A percentile compares a stretch with the other conserved stretches of the same genome.
Conservation (phyloP, 2,329 filamentous ascomycete species). For the Fusarium coicis region DNA sequence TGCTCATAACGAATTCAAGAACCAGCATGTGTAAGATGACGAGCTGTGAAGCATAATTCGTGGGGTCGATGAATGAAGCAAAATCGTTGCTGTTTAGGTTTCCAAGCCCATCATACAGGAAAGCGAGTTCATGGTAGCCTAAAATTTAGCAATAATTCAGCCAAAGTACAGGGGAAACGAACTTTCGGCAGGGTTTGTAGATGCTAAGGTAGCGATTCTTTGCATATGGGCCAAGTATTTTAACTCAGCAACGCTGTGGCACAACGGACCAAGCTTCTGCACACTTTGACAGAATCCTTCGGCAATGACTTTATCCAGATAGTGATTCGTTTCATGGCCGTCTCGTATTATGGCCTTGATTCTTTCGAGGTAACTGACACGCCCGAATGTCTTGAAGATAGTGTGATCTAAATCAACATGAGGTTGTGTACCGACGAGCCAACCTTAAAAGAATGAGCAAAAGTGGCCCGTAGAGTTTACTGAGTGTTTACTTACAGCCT, state of each 20-base stretch:
- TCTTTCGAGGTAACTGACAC: conserved; percentile 44
- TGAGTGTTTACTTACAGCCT: conserved; percentile 47
- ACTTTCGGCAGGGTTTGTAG: conserved; percentile 46
- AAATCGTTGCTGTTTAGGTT: conserved; percentile 47
- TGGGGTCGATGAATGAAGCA: conserved; percentile 44
- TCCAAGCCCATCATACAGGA: conserved; percentile 45
- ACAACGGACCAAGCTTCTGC: conserved; percentile 45
- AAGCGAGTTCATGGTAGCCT: conserved; percentile 44
- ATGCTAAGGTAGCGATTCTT: conserved; percentile 41
- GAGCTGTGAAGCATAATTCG: conserved; percentile 48
- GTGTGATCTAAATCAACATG: conserved; percentile 33
- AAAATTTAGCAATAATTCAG: neutral
- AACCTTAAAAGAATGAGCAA: conserved; percentile 30
- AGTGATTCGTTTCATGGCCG: conserved; percentile 4
- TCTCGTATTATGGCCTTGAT: conserved; percentile 38
- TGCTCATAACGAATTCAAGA: conserved; percentile 46
- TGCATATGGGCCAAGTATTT: conserved; percentile 47
- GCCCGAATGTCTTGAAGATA: conserved; percentile 42
- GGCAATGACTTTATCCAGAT: conserved; percentile 34
- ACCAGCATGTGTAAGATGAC: conserved; percentile 53
- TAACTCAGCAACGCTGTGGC: conserved; percentile 47
- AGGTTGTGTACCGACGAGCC: conserved; percentile 40
- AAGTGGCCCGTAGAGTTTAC: neutral
- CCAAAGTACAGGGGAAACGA: neutral
- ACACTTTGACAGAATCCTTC: conserved; percentile 46